Percentiles rank a stretch among this genome's conserved stretches.
phyloP scores from a whole-genome alignment of 306 rosid genomes.

The Fragaria iinumae region DNA sequence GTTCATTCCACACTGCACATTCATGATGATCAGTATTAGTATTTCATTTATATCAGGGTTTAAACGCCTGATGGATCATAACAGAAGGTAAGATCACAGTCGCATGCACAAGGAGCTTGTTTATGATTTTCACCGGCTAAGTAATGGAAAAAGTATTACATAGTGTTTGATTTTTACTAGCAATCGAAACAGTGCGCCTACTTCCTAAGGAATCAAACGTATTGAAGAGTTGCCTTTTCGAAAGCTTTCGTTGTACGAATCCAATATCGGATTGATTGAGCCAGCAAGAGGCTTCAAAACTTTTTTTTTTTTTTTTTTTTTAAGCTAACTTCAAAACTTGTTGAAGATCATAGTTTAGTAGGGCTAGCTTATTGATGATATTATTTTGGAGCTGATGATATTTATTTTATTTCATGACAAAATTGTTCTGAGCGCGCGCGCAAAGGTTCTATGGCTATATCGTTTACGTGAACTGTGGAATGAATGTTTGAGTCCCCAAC shows the following conservation, averaged over 20 bases:
- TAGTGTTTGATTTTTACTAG: neutral
- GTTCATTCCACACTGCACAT: constrained; percentile 84
- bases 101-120: neutral
- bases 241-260: neutral
- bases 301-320: too few species aligned
- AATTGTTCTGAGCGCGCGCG: neutral
- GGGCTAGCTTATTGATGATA: neutral
- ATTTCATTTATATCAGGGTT: neutral
- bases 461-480: neutral
- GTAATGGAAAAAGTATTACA: neutral
- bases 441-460: neutral
- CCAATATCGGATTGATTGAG: neutral
- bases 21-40: neutral
- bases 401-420: neutral
- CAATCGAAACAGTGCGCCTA: neutral
- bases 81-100: neutral
- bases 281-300: neutral
- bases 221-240: neutral
- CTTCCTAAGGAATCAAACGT: neutral
- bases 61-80: neutral
- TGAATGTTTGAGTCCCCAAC: neutral
- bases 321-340: neutral
- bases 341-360: neutral
- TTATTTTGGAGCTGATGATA: neutral
- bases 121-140: neutral